A percentile compares a stretch with the other conserved stretches of the same genome.
Conservation (phyloP, 1,139 yeast species). For the Candida sanyaensis region DNA sequence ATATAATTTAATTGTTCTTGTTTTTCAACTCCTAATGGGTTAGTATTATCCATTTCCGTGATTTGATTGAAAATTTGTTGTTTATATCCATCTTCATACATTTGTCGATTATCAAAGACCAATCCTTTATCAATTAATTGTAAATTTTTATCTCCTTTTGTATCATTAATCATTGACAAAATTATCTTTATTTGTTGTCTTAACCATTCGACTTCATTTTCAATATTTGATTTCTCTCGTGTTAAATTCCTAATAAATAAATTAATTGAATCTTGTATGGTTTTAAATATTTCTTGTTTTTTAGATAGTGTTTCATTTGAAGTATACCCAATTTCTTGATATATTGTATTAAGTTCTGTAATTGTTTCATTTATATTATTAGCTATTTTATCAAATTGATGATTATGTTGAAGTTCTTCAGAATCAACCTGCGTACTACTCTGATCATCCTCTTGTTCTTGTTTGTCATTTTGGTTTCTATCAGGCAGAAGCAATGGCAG, state of each 20-base stretch:
- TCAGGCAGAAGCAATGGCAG: background rate
- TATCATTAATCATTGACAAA: constrained; percentile 43
- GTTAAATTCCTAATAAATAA: constrained; percentile 33
- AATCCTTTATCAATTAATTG: constrained; percentile 31
- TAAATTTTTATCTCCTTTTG: constrained; percentile 29
- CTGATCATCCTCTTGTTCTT: background rate
- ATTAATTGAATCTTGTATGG: constrained; percentile 40
- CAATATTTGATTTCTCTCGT: constrained; percentile 41
- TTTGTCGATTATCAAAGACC: constrained; percentile 28
- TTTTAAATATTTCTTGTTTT: constrained; percentile 40
- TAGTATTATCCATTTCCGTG: constrained; percentile 18
- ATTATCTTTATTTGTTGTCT: constrained; percentile 45
- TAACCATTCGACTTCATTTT: constrained; percentile 50
- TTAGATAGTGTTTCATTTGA: constrained; percentile 33
- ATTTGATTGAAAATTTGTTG: constrained; percentile 28
- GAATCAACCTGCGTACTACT: constrained; percentile 6
- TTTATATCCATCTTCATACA: constrained; percentile 35
- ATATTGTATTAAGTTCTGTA: constrained; percentile 32
- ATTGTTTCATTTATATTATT: constrained; percentile 36
- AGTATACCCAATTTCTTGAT: constrained; percentile 42
- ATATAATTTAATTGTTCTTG: constrained; percentile 30
- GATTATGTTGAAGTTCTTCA: constrained; percentile 6
- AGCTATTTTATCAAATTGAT: constrained; percentile 27
- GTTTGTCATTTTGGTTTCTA: background rate
- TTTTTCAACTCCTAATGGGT: constrained; percentile 26